A percentile compares a stretch with the other conserved stretches of the same genome.
Evolutionary conservation across 176 grass and related monocot species (phyloP).

Genomic region (Lolium rigidum): DNA sequence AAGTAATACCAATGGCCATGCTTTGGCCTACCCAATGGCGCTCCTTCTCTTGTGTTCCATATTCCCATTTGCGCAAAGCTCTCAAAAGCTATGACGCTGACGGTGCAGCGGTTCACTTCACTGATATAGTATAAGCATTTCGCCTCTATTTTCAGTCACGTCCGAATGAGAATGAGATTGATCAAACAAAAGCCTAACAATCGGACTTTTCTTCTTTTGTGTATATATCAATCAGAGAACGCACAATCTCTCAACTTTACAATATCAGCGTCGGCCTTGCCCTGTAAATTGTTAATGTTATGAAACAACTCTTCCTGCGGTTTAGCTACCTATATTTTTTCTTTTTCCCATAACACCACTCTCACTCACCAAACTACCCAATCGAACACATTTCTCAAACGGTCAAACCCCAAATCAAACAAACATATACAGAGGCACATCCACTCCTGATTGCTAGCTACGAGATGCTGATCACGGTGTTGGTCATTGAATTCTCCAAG

Average conservation of each 20-base stretch:
- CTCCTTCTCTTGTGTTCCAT: constrained; percentile 17
- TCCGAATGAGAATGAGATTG: neutral
- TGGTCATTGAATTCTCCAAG: constrained; percentile 41
- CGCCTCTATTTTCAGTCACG: constrained; percentile 6
- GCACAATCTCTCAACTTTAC: constrained; percentile 17
- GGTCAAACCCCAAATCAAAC: constrained; percentile 2
- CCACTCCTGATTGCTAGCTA: constrained; percentile 31
- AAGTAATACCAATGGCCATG: neutral
- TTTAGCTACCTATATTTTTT: constrained; percentile 7
- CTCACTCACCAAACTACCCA: neutral
- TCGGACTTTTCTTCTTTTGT: neutral
- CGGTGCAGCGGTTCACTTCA: constrained; percentile 35
- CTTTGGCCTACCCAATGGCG: neutral
- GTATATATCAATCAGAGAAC: constrained; percentile 10
- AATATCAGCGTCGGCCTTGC: constrained; percentile 10
- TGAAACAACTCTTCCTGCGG: constrained; percentile 14
- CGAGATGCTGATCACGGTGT: constrained; percentile 53
- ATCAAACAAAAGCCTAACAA: constrained; percentile 28
- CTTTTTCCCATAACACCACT: neutral
- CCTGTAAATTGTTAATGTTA: constrained; percentile 3
- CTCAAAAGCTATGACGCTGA: constrained; percentile 34
- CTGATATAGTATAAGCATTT: neutral
- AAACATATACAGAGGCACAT: constrained; percentile 20
- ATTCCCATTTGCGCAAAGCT: constrained; percentile 1
- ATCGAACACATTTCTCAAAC: constrained; percentile 26